phyloP scores from a whole-genome alignment of 2,329 filamentous ascomycete genomes.

The Penicillium sp. region DNA sequence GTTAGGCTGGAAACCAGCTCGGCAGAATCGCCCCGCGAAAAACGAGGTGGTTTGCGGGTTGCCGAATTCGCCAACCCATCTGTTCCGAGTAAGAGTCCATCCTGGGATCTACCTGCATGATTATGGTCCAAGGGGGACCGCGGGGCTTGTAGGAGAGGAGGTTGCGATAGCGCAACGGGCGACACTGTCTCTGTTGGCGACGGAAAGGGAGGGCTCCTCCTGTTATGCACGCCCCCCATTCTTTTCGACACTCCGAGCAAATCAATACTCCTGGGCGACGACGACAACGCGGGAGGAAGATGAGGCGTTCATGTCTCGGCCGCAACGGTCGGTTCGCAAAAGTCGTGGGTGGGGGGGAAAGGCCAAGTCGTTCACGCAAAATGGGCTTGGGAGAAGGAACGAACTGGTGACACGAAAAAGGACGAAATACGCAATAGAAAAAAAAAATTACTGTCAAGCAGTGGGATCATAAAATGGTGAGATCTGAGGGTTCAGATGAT shows the following conservation, averaged over 20 bases:
- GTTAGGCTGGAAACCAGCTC: constrained; percentile 18
- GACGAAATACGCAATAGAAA: constrained; percentile 3
- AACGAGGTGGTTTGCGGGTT: constrained; percentile 12
- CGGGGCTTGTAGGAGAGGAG: constrained; percentile 26
- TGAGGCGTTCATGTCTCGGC: constrained; percentile 38
- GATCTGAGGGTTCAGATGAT: not conserved
- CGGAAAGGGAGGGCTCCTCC: constrained; percentile 42
- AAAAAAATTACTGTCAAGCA: not conserved
- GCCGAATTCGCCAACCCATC: constrained; percentile 8
- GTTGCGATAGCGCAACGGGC: constrained; percentile 27
- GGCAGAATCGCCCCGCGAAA: constrained; percentile 25
- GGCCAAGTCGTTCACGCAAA: not conserved
- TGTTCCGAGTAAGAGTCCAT: constrained; percentile 7
- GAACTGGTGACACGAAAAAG: not conserved
- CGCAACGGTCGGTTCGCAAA: constrained; percentile 22
- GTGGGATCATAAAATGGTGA: not conserved
- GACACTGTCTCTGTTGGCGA: constrained; percentile 41
- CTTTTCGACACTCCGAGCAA: constrained; percentile 33
- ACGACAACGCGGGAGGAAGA: constrained; percentile 29
- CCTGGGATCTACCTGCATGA: constrained; percentile 11
- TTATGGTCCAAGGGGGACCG: constrained; percentile 19
- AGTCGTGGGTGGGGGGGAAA: not conserved
- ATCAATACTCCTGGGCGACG: constrained; percentile 35
- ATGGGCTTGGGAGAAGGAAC: not conserved
- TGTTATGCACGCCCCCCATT: constrained; percentile 39